Base-by-base conservation (phyloP, 1,284 basidiomycete genomes). In the Microstroma glucosiphilum region DNA sequence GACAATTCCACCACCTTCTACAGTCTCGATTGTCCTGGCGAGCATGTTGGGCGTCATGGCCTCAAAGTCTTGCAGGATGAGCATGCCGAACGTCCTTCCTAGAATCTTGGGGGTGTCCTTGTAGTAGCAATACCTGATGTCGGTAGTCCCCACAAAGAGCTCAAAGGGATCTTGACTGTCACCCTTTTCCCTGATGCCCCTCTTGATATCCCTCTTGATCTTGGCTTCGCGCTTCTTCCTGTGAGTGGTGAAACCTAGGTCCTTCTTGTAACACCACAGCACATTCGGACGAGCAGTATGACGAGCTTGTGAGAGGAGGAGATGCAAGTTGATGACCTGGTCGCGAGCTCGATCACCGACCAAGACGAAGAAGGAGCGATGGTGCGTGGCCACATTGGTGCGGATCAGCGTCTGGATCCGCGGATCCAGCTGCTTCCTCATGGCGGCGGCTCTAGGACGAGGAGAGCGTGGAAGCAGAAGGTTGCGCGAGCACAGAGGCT, bases 81-180 rank as follows among this genome's bases (percentile, higher is more conserved):
- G 88, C 92, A 98, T 98, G 54, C 94, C 94, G 80, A 90, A 97
- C 0, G 96, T 98, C 79, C 96, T 91, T 74, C 96, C 96, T 40
- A 98, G 87, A 25, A 78, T 73, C 64, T 77, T 76, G 42, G 74
- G 70, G 8, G 76, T 76, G 53, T 78, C 76, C 68, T 78, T 78
- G 69, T 77, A 77, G 71, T 77, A 78, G 69, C 76, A 76, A 83
- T 99, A 98, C 66, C 94, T 88, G 64, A 99, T 97, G 79, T 99
- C 94, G 8, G 96, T 98, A n/a, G 97, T 92, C 2, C 91, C 90
- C 25, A 98, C 89, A 76, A 99, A 98, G 60, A 98, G 90, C 82
- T 98, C 96, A 76, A 99, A 98, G 0, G 96, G 94, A 79, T 91
- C 88, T 43, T 69, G 26, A 79, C 94, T 91, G 63, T 97, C 91